Percentiles rank a stretch among this genome's conserved stretches.
Evolutionary conservation across 805 yeast species (phyloP).

Genomic region (Kodamaea kakaduensis): DNA sequence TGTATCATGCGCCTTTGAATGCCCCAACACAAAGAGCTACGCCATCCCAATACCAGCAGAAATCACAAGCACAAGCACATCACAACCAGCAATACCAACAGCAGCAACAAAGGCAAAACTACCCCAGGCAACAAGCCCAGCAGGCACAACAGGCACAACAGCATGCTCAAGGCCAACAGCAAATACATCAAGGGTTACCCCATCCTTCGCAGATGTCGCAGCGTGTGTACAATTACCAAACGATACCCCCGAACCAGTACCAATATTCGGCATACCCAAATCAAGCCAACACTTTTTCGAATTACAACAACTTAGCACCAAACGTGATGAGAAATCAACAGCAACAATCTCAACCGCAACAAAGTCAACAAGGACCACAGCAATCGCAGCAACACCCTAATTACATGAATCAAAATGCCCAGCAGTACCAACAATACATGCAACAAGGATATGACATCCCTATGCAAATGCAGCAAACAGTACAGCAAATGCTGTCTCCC

Average conservation of each 20-base stretch:
- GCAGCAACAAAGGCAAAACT: slow-evolving; percentile 8
- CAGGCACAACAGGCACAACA: slow-evolving; percentile 9
- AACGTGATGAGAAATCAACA: slow-evolving; percentile 11
- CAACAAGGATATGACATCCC: slow-evolving; percentile 7
- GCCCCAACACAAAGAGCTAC: slow-evolving; percentile 5
- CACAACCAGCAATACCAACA: slow-evolving; percentile 8
- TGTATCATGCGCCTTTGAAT: slow-evolving; percentile 11
- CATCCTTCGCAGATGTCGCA: slow-evolving; percentile 10
- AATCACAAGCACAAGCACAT: slow-evolving; percentile 8
- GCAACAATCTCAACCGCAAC: slow-evolving; percentile 15
- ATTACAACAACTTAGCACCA: slow-evolving; percentile 12
- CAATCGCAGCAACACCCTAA: slow-evolving; percentile 11
- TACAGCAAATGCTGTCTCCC: slow-evolving; percentile 6
- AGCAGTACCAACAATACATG: slow-evolving; percentile 7
- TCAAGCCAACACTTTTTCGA: slow-evolving; percentile 7
- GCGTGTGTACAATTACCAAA: slow-evolving; percentile 15
- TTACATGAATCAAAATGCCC: slow-evolving; percentile 3
- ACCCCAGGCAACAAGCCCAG: slow-evolving; percentile 4
- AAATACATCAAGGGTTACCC: slow-evolving; percentile 8
- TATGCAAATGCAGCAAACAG: slow-evolving; percentile 4
- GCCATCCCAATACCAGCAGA: slow-evolving; percentile 6
- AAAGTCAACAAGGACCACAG: slow-evolving; percentile 12
- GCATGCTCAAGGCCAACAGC: slow-evolving; percentile 9
- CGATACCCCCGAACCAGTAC: slow-evolving; percentile 11
- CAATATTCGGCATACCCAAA: slow-evolving; percentile 12